Evolutionary conservation across 768 basidiomycete genomes (phyloP), one percentile per base, ranked within the genome.

Genomic region (Chalciporus chontae): DNA sequence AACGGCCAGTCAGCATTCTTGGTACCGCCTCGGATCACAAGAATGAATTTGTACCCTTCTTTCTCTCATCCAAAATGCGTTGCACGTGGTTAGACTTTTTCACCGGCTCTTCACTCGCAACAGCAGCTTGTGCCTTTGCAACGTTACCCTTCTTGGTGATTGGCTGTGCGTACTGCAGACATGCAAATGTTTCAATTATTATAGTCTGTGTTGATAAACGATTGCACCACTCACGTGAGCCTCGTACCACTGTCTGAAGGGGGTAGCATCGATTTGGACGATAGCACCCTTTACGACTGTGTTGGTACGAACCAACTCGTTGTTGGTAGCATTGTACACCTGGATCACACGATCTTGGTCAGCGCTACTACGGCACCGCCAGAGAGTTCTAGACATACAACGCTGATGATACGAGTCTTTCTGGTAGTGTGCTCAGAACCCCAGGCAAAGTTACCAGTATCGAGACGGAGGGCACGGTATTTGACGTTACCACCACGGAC

Each of bases 171-270:
- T 98, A 99, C 93, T 96, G 61, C 23, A 50, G 43, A 45, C 40
- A 34, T 18, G 53, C 36, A 37, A 27, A 8, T 52, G 19, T 13
- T 40, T 53, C 5, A 55, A 46, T 23, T 31, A 36, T 19, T 36
- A 27, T 21, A 4, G 13, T 15, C 3, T 23, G 43, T 51, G 46
- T 11, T 41, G 36, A 45, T 8, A 39, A 34, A 8, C 18, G 19
- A 21, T 24, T 21, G 15, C 24, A 8, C 13, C 31, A 84, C 93
- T 62, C 72, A 94, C 93, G 75, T 98, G 94, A 36, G 91, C 77
- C 76, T 99, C 96, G 69, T 97, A 99, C 94, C 94, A 98, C 77
- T 97, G 94, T 60, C 94, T 85, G 90, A 98, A 99, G 55, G 96
- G 96, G 27, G 95, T 85, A 56, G 96, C 95, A 76, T 99, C 96